Evolutionary conservation across 192 early-diverging fungal genomes (phyloP), one percentile per base, ranked within the genome.

Genomic region (Powellomyces hirtus): DNA sequence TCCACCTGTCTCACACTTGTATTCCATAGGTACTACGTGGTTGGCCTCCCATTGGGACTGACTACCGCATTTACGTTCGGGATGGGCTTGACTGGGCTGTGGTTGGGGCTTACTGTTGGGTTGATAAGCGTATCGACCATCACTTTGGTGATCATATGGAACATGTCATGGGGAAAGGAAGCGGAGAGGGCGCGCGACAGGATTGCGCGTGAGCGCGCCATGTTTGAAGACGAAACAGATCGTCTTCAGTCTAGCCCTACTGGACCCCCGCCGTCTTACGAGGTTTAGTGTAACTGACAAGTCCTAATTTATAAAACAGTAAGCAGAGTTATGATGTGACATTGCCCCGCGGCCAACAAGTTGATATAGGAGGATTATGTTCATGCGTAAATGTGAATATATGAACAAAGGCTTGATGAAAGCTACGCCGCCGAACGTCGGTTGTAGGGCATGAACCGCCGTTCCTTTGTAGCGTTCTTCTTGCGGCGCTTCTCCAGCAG

Each of bases 401-500:
- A 52, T 13, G 10, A 27, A 24, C 26, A 52, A 24, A 24, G 51
- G 10, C 4, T 31, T 56, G 5, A 56, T 33, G 36, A n/a, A 3
- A 16, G 29, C 38, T 20, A 13, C 16, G 16, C 57, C 8, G 67
- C 67, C 4, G 57, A 68, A n/a, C 75, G 65, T 5, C 77, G 68
- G 13, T 42, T n/a, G 60, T 66, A 70, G 0, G 77, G 77, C 56
- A 79, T 36, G 62, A 73, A 75, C 30, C 74, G 27, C 33, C 62
- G 60, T 49, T 97, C 92, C 73, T 92, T 96, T 16, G 87, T 77
- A 4, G 94, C 89, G 70, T 99, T 97, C 70, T 87, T 86, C 84
- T 99, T 96, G 69, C 97, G 84, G 67, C 91, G 83, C 83, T 96
- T 95, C 68, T 99, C 95, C 64, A 98, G 76, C 34, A 91, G 81